Conservation (phyloP, 805 yeast genomes). For the Metschnikowia baotianmanensis region DNA sequence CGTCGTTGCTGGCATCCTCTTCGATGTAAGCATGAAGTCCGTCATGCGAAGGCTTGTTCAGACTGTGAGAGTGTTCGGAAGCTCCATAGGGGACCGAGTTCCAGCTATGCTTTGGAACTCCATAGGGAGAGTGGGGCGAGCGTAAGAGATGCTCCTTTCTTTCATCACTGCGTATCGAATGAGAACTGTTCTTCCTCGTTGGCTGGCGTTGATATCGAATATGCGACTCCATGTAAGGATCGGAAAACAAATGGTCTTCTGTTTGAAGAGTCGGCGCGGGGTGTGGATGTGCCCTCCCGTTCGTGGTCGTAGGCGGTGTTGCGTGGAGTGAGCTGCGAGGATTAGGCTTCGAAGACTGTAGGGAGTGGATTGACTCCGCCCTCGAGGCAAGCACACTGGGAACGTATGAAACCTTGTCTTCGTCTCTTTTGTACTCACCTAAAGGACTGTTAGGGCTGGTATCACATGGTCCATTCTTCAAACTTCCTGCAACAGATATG, state of each 20-base stretch:
- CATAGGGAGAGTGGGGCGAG: slow-evolving; percentile 14
- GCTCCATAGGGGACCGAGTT: slow-evolving; percentile 1
- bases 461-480: slow-evolving; percentile 12
- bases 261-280: slow-evolving; percentile 2
- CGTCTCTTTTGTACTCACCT: slow-evolving; percentile 9
- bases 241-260: slow-evolving; percentile 20
- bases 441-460: slow-evolving; percentile 10
- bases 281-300: slow-evolving; percentile 2
- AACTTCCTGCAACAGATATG: slow-evolving; percentile 16
- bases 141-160: slow-evolving; percentile 9
- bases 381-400: slow-evolving; percentile 6
- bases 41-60: slow-evolving; percentile 26
- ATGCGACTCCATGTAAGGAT: slow-evolving; percentile 24
- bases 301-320: slow-evolving; percentile 18
- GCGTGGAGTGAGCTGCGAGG: slow-evolving; percentile 16
- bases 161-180: slow-evolving; percentile 16
- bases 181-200: slow-evolving; percentile 14
- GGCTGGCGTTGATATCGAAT: slow-evolving; percentile 15
- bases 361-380: slow-evolving; percentile 25
- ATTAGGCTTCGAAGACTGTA: slow-evolving; percentile 21
- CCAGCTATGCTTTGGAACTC: slow-evolving; percentile 2
- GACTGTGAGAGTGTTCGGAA: slow-evolving; percentile 17
- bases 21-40: slow-evolving; percentile 28
- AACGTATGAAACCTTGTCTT: slow-evolving; percentile 9
- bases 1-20: slow-evolving; percentile 29